Evolutionary conservation across 352 stramenopile species (phyloP).

Genomic region (Peronospora farinosa): DNA sequence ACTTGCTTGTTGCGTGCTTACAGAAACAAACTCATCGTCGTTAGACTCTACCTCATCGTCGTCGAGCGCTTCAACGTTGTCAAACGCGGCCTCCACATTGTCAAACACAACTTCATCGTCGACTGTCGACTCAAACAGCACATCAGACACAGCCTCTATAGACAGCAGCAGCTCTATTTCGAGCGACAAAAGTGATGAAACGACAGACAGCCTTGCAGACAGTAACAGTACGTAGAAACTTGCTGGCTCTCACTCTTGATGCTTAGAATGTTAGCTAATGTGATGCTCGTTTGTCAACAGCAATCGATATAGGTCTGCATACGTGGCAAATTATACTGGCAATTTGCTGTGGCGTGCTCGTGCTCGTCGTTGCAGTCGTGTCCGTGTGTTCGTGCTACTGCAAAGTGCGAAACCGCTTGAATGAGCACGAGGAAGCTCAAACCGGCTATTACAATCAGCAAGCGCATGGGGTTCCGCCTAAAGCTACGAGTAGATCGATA

Average conservation of each 20-base stretch:
- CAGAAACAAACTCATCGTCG: constrained; percentile 4
- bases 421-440: constrained; percentile 37
- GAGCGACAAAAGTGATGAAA: constrained; percentile 2
- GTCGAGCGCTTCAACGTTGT: no score
- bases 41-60: background rate
- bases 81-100: background rate
- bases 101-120: background rate
- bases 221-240: constrained; percentile 9
- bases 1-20: constrained; percentile 7
- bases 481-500: constrained; percentile 1
- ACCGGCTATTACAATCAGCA: constrained; percentile 32
- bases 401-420: constrained; percentile 37
- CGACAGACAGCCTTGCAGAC: constrained; percentile 4
- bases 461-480: constrained; percentile 7
- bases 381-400: constrained; percentile 46
- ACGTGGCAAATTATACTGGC: constrained; percentile 47
- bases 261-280: background rate
- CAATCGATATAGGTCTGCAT: constrained; percentile 13
- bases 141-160: constrained; percentile 2
- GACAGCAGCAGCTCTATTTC: constrained; percentile 12
- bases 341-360: constrained; percentile 38
- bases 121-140: constrained; percentile 5
- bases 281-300: constrained; percentile 3
- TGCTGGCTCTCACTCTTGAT: background rate
- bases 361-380: constrained; percentile 38